Evolutionary conservation across 352 stramenopile species (phyloP).

Genomic region (Achlya hypogyna): DNA sequence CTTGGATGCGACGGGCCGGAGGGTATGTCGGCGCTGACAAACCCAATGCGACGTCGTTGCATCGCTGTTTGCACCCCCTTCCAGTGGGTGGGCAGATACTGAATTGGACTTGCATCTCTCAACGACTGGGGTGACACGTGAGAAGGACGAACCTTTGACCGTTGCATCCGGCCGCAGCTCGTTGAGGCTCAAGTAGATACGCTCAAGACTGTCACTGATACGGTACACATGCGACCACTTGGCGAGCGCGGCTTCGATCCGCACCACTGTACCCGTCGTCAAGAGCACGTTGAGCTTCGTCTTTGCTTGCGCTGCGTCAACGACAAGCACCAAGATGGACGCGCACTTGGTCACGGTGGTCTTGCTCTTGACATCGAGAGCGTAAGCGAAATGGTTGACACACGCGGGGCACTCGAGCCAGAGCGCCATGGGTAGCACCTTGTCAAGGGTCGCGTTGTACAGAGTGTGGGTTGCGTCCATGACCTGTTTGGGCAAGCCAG

Average conservation of each 20-base stretch:
- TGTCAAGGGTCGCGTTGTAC: slow-evolving; percentile 2
- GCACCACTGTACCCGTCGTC: not conserved
- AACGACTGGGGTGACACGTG: too few relatives aligned
- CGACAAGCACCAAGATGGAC: not conserved
- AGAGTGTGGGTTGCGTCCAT: slow-evolving; percentile 9
- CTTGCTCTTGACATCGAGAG: not conserved
- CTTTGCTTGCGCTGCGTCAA: not conserved
- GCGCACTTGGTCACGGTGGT: not conserved
- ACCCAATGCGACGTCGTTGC: too few relatives aligned
- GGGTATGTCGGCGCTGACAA: too few relatives aligned
- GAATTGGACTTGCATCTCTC: too few relatives aligned
- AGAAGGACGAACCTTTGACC: too few relatives aligned
- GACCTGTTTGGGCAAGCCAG: not conserved
- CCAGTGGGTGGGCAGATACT: too few relatives aligned
- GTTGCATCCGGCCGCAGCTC: too few relatives aligned
- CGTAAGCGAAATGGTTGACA: not conserved
- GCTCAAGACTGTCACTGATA: not conserved
- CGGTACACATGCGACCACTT: not conserved
- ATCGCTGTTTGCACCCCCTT: too few relatives aligned
- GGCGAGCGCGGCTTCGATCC: not conserved
- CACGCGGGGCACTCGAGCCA: not conserved
- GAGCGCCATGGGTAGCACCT: not conserved
- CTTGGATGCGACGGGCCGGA: too few relatives aligned
- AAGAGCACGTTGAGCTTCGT: not conserved
- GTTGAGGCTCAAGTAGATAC: not conserved